Base-by-base conservation (phyloP, 2,329 filamentous ascomycete species). In the Apiospora hydei region DNA sequence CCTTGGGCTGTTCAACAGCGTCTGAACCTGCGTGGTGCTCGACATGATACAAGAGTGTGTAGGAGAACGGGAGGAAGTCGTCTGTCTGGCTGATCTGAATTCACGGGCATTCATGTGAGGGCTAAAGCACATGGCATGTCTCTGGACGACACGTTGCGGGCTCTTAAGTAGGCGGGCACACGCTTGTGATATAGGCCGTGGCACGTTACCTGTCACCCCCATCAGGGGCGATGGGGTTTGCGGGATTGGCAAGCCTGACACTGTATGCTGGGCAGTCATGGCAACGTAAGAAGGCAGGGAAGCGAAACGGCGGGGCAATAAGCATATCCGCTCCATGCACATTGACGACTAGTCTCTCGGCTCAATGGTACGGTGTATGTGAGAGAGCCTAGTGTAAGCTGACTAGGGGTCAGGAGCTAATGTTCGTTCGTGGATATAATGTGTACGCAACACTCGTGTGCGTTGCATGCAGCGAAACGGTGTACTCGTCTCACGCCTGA, bases 271-370 rank as follows among this genome's bases (percentile, higher is more conserved):
- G 57, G 30, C 57, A 64, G 57, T 64, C 57, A 64, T 38, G 57
- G 4, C 30, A 41, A 64, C 18, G 30, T 64, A 41, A 41, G 34
- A 64, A 38, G 57, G 18, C 34, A n/a, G 34, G 34, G 21, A 41
- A 41, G 57, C 57, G 34, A 64, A 64, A 41, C 57, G 34, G 57
- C 57, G 57, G 57, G 57, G 57, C 57, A 64, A 64, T 41, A 64
- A 41, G 34, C 57, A 64, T 41, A 41, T 41, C 57, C 57, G 57
- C 57, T 64, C 30, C 57, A 64, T 64, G 57, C 57, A 64, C 34
- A 34, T 64, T 64, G 18, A 64, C 34, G 57, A 41, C 57, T 64
- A 64, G 57, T 34, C 57, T 41, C 57, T 64, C 57, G 34, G 57
- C 57, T 64, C 57, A 41, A 64, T 41, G 10, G 21, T 64, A 64